Base-by-base conservation (phyloP, 1,284 basidiomycete genomes). In the Papiliotrema fonsecae region DNA sequence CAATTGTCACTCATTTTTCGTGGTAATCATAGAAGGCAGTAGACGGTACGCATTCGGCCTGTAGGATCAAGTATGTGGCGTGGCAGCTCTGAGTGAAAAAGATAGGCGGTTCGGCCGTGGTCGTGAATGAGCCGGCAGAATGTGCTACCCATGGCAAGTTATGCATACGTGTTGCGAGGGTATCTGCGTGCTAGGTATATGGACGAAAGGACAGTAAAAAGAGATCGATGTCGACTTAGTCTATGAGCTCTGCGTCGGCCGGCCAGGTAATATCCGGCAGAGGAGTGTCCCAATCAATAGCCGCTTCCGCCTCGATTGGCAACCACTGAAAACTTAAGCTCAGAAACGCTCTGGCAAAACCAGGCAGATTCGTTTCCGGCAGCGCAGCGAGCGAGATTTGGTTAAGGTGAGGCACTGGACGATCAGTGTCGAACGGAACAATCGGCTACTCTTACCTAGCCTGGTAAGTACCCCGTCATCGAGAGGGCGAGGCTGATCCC, bases 301-400 rank as follows among this genome's bases (percentile, higher is more conserved):
- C 37, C 0, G 43, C 49, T n/a, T 13, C 45, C 24, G 55, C 57
- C 3, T 57, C 58, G 3, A 37, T 19, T 5, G 58, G 50, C 6
- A 70, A 31, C 62, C 64, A 69, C 47, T 69, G 67, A 40, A 72
- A 64, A 14, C 57, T 54, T 1, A 64, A 52, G 13, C 62, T 65
- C n/a, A 70, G 47, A 55, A 70, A 72, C 1, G 70, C 64, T 30
- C 68, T 49, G 2, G 68, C 70, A 41, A 72, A 70, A 11, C 70
- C 70, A 6, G 69, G 62, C 9, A 72, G 49, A 41, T 70, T 63
- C 3, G 67, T 70, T 41, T 72, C 69, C 7, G 68, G 65, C 38
- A 72, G 49, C 3, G 49, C 47, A 9, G 55, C 50, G 13, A 70
- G 39, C 19, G 56, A 50, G 6, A 60, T 21, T 1, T 47, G 32